Conservation (phyloP, 2,329 filamentous ascomycete species). For the Diaporthe destruens region DNA sequence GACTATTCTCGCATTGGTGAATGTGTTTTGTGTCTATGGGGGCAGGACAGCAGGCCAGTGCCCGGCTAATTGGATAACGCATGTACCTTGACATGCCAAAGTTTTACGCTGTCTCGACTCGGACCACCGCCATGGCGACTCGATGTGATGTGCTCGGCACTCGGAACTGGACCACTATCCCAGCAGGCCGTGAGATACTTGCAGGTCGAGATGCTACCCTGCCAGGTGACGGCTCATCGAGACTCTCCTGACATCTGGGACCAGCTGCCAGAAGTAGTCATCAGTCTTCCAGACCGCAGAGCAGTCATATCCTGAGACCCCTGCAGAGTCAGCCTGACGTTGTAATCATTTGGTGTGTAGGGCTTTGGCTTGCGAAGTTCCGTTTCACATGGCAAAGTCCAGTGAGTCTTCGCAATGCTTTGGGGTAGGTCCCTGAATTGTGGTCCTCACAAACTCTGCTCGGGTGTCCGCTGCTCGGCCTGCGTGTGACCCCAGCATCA, state of each 20-base stretch:
- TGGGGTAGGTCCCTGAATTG: neutral
- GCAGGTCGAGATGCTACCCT: neutral
- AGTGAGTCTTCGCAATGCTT: neutral
- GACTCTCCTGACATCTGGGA: neutral
- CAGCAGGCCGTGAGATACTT: constrained; percentile 2
- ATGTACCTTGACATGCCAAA: constrained; percentile 31
- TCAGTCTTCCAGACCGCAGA: neutral
- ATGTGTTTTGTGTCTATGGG: constrained; percentile 11
- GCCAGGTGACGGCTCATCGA: neutral
- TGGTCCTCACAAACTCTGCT: too few species aligned
- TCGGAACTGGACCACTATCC: neutral
- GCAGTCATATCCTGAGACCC: neutral
- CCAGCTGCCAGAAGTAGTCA: neutral
- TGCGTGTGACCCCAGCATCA: too few species aligned
- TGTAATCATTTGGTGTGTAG: neutral
- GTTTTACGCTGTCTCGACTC: neutral
- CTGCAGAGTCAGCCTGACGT: neutral
- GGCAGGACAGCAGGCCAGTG: neutral
- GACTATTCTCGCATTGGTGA: constrained; percentile 22
- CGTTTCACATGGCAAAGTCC: neutral
- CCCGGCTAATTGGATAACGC: constrained; percentile 29
- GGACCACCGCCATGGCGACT: neutral
- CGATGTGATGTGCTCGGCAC: constrained; percentile 5
- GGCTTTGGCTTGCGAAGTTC: neutral
- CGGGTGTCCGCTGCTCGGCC: too few species aligned